Evolutionary conservation across 2,329 filamentous ascomycete genomes (phyloP), one percentile per base, ranked within the genome.

Genomic region (Diaporthe vaccinii): DNA sequence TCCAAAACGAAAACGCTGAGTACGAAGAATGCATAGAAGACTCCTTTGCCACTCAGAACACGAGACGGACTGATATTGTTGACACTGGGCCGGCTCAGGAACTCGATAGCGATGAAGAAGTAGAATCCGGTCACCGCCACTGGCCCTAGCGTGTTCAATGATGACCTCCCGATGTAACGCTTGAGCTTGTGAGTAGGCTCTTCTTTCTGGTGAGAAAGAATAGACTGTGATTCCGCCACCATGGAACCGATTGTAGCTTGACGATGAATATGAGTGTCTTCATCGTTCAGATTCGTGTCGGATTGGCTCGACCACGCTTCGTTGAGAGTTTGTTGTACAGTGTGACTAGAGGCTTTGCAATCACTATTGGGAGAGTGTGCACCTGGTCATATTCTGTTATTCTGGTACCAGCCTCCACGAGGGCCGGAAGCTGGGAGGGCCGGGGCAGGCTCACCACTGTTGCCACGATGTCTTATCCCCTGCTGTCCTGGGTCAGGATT

Each of bases 21-120:
- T 28, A 58, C 28, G 55, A 58, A 58, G 28, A 58, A 58, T 14
- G 55, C 28, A 34, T 58, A 58, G 55, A 58, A 58, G 55, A 58
- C 28, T 5, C 31, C 55, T 15, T 58, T 58, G 15, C 55, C 55
- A 58, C 55, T 58, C 28, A 58, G 15, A 34, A 58, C 7, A 34
- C 55, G 55, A 1, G 55, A 58, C 15, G 55, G 55, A 10, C 55
- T 58, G 55, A 58, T 58, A 22, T 58, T 31, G 28, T 58, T 58
- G 28, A 36, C 55, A 58, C 55, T 58, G 20, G 55, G 55, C 55
- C 55, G 55, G 28, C 28, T 34, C 55, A 58, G 55, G 28, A 34
- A 58, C 55, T 58, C 55, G 28, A 58, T 14, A 22, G 28, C 28
- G 31, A 58, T 58, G 55, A 58, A 58, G 28, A 58, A 31, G 55